phyloP scores from a whole-genome alignment of 305 asterid species.

The Fraxinus nigra region DNA sequence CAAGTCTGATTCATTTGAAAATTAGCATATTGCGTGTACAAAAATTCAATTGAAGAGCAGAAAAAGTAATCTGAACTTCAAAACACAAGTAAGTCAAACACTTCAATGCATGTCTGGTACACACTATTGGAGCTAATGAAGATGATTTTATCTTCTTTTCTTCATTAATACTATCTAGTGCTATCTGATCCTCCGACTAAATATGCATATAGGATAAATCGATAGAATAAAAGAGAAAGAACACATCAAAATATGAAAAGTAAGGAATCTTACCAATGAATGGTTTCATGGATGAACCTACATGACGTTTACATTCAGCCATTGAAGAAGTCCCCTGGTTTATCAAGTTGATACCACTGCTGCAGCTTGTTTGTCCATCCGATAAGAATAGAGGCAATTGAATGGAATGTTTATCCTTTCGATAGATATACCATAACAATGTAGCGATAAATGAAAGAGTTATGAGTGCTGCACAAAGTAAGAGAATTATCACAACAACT shows the following conservation, averaged over 20 bases:
- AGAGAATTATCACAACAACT: conserved; percentile 45
- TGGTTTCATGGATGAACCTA: conserved; percentile 34
- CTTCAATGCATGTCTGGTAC: neutral
- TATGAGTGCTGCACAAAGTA: conserved; percentile 49
- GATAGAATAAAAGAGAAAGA: neutral
- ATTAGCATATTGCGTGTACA: neutral
- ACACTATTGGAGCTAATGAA: neutral
- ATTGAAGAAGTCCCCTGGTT: conserved; percentile 49
- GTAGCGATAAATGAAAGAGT: conserved; percentile 52
- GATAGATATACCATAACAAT: conserved; percentile 42
- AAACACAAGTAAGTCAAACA: neutral
- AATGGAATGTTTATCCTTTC: conserved; percentile 41
- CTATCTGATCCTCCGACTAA: neutral
- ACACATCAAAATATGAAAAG: neutral
- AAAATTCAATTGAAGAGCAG: neutral
- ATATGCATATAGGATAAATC: neutral
- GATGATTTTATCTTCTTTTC: neutral
- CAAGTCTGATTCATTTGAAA: neutral
- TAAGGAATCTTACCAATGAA: conserved; percentile 40
- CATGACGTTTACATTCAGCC: conserved; percentile 38
- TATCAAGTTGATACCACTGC: conserved; percentile 58
- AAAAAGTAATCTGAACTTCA: neutral
- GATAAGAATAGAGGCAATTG: conserved; percentile 52
- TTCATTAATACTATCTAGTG: neutral
- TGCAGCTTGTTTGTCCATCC: conserved; percentile 59